Base-by-base conservation (phyloP, 257 asterid species). In the Phtheirospermum japonicum region DNA sequence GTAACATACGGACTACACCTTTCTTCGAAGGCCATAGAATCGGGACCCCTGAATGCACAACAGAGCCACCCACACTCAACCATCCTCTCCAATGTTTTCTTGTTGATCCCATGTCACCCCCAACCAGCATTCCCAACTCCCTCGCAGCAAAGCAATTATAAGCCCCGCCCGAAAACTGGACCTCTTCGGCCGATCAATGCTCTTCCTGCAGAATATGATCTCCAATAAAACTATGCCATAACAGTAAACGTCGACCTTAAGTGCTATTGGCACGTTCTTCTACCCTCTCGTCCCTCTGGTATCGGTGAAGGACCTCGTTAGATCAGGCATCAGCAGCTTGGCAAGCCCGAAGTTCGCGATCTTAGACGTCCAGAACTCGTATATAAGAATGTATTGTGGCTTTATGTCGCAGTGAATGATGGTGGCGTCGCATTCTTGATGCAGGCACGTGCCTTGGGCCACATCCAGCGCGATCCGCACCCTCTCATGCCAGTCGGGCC, bases 341-440 rank as follows among this genome's bases (percentile, higher is more conserved):
- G 66, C 39, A 37, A 40, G 9, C 14, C 55, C 55, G 0, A 61
- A 40, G 13, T 61, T 40, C 4, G 55, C 4, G 12, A 40, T 43
- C 45, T 39, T 59, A 2, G 37, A 36, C 0, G 20, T 20, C 52
- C 53, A 18, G 51, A 20, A 18, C 28, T 40, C 65, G 30, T 58
- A 31, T 18, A 58, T 14, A 3, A 59, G 36, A 3, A 59, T 40
- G 52, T 59, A 39, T 18, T 58, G 50, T 16, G 63, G 63, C 50
- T 58, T 58, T 36, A 58, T 58, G 63, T 58, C 63, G 5, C 63
- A 58, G 50, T 58, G 63, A 13, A 58, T 58, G 7, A 58, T 58
- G 17, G 49, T 31, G 33, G 49, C 30, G 26, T 58, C 33, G 2
- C 63, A 58, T 34, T 37, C 63, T 58, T 34, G 17, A 18, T 58